Evolutionary conservation across 768 basidiomycete species (phyloP).

Genomic region (Erythrobasidium yunnanense): DNA sequence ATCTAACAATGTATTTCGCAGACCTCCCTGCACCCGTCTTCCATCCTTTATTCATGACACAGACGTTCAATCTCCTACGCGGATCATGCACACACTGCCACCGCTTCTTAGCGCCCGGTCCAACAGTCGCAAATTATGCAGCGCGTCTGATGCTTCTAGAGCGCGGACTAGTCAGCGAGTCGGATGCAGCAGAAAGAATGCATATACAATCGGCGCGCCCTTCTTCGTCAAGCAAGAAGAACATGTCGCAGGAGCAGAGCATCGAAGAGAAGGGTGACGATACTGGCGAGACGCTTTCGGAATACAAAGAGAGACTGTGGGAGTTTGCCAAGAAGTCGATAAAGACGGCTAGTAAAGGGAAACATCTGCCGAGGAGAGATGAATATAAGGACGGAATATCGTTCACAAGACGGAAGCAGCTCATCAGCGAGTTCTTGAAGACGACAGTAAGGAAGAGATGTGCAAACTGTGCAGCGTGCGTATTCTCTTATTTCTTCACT

Average conservation of each 20-base stretch:
- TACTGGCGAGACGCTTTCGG: conserved; percentile 41
- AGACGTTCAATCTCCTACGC: conserved; percentile 75
- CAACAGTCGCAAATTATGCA: conserved; percentile 70
- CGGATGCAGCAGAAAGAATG: conserved; percentile 63
- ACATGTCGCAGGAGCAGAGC: conserved; percentile 44
- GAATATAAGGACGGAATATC: conserved; percentile 79
- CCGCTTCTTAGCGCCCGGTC: conserved; percentile 65
- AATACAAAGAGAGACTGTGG: conserved; percentile 32
- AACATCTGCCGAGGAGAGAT: conserved; percentile 51
- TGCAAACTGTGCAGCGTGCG: conserved; percentile 66
- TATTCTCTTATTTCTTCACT: too few species aligned
- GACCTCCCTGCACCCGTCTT: conserved; percentile 85
- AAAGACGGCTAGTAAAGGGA: not conserved
- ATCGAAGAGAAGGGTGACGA: conserved; percentile 29
- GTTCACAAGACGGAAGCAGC: conserved; percentile 70
- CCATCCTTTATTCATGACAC: conserved; percentile 88
- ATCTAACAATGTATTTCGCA: not conserved
- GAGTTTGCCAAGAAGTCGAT: not conserved
- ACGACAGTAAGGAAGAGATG: conserved; percentile 57
- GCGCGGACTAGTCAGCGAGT: conserved; percentile 72
- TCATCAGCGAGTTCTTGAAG: conserved; percentile 71
- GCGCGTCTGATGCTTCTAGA: conserved; percentile 82
- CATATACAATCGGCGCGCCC: conserved; percentile 20
- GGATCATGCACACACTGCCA: conserved; percentile 91
- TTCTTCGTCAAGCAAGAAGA: conserved; percentile 42